Evolutionary conservation across 805 yeast species (phyloP).

Genomic region (Debaryomyces tyrocola): DNA sequence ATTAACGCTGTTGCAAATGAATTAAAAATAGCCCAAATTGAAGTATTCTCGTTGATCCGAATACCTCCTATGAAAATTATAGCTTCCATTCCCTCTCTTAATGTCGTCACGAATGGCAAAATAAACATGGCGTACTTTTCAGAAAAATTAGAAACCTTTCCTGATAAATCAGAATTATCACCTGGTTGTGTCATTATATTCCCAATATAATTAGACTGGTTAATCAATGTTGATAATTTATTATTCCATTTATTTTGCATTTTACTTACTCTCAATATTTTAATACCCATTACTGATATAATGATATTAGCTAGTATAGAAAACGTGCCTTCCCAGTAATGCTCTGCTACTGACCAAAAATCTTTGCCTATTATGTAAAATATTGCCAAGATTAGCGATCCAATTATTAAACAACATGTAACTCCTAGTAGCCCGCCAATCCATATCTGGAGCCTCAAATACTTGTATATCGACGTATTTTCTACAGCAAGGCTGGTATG

Average conservation of each 20-base stretch:
- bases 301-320: slow-evolving; percentile 45
- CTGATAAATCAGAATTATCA: slow-evolving; percentile 1
- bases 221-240: slow-evolving; percentile 32
- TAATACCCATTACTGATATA: slow-evolving; percentile 47
- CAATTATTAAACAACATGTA: slow-evolving; percentile 38
- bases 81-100: slow-evolving; percentile 45
- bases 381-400: slow-evolving; percentile 36
- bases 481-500: neutral
- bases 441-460: slow-evolving; percentile 43
- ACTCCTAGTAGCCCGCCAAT: slow-evolving; percentile 43
- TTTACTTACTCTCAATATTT: slow-evolving; percentile 42
- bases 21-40: slow-evolving; percentile 30
- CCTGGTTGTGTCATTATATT: slow-evolving; percentile 1
- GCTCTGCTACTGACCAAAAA: slow-evolving; percentile 46
- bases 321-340: slow-evolving; percentile 49
- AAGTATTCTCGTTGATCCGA: slow-evolving; percentile 36
- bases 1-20: slow-evolving; percentile 27
- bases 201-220: slow-evolving; percentile 19
- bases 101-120: slow-evolving; percentile 40
- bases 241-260: slow-evolving; percentile 46
- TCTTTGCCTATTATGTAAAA: slow-evolving; percentile 45
- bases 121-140: slow-evolving; percentile 38
- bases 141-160: slow-evolving; percentile 15
- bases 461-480: slow-evolving; percentile 11
- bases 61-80: slow-evolving; percentile 45